Evolutionary conservation across 805 yeast species (phyloP).

Genomic region (Komagataella pseudopastoris): DNA sequence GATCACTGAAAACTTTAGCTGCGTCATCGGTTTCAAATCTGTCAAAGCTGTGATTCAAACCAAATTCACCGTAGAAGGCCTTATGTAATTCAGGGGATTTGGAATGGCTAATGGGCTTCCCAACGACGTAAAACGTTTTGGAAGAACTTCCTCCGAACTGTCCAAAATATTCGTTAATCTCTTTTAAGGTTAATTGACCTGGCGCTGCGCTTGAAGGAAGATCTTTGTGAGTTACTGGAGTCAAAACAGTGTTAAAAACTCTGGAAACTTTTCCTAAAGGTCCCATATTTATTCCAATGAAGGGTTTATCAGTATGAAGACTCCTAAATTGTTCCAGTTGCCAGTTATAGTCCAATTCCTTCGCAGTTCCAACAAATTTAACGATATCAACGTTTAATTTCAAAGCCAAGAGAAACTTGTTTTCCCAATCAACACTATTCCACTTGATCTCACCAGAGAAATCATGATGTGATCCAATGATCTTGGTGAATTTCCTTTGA

Average conservation of each 20-base stretch:
- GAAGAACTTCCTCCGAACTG: conserved; percentile 49
- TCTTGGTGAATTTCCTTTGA: conserved; percentile 44
- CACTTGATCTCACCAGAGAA: conserved; percentile 48
- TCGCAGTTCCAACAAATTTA: conserved; percentile 76
- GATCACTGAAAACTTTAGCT: conserved; percentile 33
- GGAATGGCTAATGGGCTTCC: conserved; percentile 75
- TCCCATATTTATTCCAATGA: conserved; percentile 80
- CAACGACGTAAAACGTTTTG: conserved; percentile 60
- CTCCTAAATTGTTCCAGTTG: conserved; percentile 56
- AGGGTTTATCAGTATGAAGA: conserved; percentile 40
- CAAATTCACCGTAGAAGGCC: conserved; percentile 60
- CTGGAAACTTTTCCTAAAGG: conserved; percentile 65
- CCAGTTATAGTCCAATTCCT: conserved; percentile 50
- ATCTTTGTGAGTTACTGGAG: conserved; percentile 72
- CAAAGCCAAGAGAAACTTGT: conserved; percentile 53
- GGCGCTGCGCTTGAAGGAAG: conserved; percentile 67
- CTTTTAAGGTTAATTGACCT: conserved; percentile 57
- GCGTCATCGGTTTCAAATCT: conserved; percentile 59
- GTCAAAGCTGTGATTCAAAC: conserved; percentile 62
- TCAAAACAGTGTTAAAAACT: conserved; percentile 58
- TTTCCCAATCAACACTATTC: conserved; percentile 63
- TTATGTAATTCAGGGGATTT: conserved; percentile 83
- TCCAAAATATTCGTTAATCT: conserved; percentile 44
- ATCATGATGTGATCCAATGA: conserved; percentile 81
- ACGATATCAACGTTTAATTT: conserved; percentile 56